Percentiles rank a stretch among this genome's conserved stretches.
These are phyloP conservation scores for Aquilaria yunnanensis DNA, from an alignment of 345 rosid genomes.

Conservation along the genomic window DNA sequence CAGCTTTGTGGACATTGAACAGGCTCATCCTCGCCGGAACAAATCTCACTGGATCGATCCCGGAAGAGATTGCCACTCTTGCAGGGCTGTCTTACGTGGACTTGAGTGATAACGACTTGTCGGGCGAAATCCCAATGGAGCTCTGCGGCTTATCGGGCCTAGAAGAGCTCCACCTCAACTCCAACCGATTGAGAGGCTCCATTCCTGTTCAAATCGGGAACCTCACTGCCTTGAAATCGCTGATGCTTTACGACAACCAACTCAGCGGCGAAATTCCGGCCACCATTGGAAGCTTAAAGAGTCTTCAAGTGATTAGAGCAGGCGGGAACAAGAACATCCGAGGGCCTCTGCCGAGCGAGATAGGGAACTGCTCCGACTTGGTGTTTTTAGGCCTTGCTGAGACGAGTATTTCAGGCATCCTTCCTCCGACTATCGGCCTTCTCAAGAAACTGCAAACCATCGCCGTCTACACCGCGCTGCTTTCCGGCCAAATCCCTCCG, in stretches of 20 bases:
- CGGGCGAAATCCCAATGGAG: slow-evolving; percentile 62
- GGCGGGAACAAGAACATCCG: slow-evolving; percentile 84
- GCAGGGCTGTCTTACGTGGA: slow-evolving; percentile 33
- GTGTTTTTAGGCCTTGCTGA: slow-evolving; percentile 70
- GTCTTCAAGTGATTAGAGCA: slow-evolving; percentile 54
- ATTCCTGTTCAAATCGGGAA: slow-evolving; percentile 59
- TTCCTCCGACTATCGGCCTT: slow-evolving; percentile 63
- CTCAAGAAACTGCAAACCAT: slow-evolving; percentile 64
- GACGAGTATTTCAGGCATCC: slow-evolving; percentile 76
- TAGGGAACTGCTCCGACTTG: slow-evolving; percentile 66
- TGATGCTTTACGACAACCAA: slow-evolving; percentile 61
- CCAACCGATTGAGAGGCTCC: slow-evolving; percentile 57
- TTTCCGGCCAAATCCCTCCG: slow-evolving; percentile 73
- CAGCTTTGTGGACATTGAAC: slow-evolving; percentile 32
- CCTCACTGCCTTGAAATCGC: slow-evolving; percentile 40
- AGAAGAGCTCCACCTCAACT: slow-evolving; percentile 48
- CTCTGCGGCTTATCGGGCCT: slow-evolving; percentile 48
- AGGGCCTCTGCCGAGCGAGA: slow-evolving; percentile 61
- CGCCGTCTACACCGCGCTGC: slow-evolving; percentile 64
- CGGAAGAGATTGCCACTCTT: slow-evolving; percentile 40
- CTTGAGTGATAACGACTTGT: slow-evolving; percentile 63
- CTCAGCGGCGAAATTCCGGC: slow-evolving; percentile 57
- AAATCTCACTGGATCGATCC: slow-evolving; percentile 72
- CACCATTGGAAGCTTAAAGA: slow-evolving; percentile 49
- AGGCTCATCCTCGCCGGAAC: slow-evolving; percentile 42